Evolutionary conservation across 2,329 filamentous ascomycete species (phyloP), one percentile per base, ranked within the genome.

Genomic region (Penicillium capsulatum): DNA sequence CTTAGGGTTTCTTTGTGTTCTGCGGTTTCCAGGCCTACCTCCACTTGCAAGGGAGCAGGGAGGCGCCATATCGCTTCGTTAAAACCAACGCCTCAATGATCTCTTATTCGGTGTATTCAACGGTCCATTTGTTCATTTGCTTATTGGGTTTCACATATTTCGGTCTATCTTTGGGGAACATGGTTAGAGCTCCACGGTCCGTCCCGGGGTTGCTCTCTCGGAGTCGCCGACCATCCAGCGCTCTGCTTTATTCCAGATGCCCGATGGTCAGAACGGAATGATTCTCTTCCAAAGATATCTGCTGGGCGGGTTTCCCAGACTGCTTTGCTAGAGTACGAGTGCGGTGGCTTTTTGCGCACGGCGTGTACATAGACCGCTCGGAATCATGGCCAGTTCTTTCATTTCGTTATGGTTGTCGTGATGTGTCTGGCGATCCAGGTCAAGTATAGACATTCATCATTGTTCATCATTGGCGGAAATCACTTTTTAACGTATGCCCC

Each of bases 21-120:
- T 97, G 91, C 68, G 86, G 84, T 42, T 79, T 90, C 53, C 91
- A 97, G 66, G 91, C 89, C 48, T 79, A 85, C 60, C 76, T 96
- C 46, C 89, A 97, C 67, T 70, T 87, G 57, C 83, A 88, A 66
- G 84, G 90, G 66, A 88, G 80, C 68, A 77, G 86, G 77, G 85
- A 62, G 90, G 90, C 50, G 84, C 87, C 47, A 95, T 95, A 69
- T 80, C 84, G 44, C 73, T 95, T 62, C 76, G 72, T 55, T 79
- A 61, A 60, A 42, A 30, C 36, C 28, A 45, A 36, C 40, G 35
- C 33, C 28, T 31, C 27, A 36, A 34, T 36, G 34, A 41, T 45
- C 29, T 50, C 36, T 47, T 31, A 17, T 46, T 49, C 41, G 42
- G 41, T 50, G 40, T 47, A 40, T 40, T 17, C 42, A 34, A 38